These are phyloP conservation scores for Styphnolobium japonicum DNA, from an alignment of 306 rosid species.

Conservation along the genomic window DNA sequence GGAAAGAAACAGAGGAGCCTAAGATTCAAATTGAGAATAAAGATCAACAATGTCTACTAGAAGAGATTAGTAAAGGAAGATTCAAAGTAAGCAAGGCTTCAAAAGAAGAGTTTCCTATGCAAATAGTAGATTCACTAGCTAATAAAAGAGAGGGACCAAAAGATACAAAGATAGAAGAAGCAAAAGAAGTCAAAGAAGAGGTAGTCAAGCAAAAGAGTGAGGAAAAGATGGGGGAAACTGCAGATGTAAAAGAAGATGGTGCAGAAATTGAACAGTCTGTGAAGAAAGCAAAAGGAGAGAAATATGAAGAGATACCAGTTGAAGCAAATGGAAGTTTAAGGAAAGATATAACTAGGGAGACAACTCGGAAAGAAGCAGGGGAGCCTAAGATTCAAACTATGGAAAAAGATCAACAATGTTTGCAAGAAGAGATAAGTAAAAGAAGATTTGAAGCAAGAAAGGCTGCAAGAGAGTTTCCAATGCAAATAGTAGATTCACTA, in stretches of 20 bases:
- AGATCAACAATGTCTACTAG: neutral
- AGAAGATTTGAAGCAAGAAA: neutral
- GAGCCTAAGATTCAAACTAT: neutral
- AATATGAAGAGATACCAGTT: neutral
- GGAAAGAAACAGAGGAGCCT: constrained; percentile 2
- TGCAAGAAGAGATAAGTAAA: constrained; percentile 2
- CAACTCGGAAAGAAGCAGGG: neutral
- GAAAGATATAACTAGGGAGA: neutral
- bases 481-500: neutral
- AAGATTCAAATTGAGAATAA: neutral
- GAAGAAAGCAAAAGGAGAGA: neutral
- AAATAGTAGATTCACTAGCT: neutral
- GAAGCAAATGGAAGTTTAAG: neutral
- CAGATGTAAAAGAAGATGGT: neutral
- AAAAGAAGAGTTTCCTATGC: neutral
- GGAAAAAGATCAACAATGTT: constrained; percentile 3
- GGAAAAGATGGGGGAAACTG: neutral
- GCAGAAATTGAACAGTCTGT: neutral
- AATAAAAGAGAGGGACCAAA: neutral
- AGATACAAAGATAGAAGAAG: neutral
- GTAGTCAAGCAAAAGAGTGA: neutral
- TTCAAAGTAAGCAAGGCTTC: neutral
- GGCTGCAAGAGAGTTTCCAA: neutral
- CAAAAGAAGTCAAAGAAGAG: constrained; percentile 1
- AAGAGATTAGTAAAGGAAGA: neutral